Percentiles rank a stretch among this genome's conserved stretches.
Evolutionary conservation across 2,329 filamentous ascomycete species (phyloP).

Genomic region (Huntiella decipiens): DNA sequence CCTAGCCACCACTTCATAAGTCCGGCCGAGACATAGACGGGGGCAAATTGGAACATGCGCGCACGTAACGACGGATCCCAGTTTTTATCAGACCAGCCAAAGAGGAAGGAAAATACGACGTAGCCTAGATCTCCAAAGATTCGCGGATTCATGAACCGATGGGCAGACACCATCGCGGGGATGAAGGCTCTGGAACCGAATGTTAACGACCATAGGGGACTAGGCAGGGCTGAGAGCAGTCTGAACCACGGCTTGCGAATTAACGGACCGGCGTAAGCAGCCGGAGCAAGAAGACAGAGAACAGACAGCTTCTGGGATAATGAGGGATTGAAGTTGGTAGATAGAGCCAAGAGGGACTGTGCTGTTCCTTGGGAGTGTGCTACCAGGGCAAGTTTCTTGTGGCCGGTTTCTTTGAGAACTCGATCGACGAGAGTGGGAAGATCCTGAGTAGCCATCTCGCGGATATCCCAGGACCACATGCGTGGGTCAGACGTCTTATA

Average conservation of each 20-base stretch:
- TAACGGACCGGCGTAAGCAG: conserved; percentile 72
- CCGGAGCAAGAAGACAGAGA: conserved; percentile 79
- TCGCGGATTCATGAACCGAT: conserved; percentile 40
- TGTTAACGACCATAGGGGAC: conserved; percentile 54
- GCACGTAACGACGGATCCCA: conserved; percentile 68
- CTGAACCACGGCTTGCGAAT: conserved; percentile 81
- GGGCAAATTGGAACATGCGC: conserved; percentile 81
- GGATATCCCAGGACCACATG: conserved; percentile 95
- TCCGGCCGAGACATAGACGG: conserved; percentile 76
- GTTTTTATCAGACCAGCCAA: conserved; percentile 65
- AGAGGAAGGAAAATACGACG: conserved; percentile 73
- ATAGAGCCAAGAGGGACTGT: conserved; percentile 68
- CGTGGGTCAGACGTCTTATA: conserved; percentile 59
- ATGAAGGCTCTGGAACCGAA: conserved; percentile 93
- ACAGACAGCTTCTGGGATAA: conserved; percentile 67
- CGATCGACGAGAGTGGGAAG: conserved; percentile 63
- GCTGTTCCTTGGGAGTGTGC: conserved; percentile 86
- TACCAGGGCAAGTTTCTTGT: conserved; percentile 46
- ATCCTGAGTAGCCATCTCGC: conserved; percentile 83
- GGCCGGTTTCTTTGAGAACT: conserved; percentile 53
- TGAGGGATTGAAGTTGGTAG: conserved; percentile 76
- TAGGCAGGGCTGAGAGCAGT: conserved; percentile 45
- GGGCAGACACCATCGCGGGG: conserved; percentile 79
- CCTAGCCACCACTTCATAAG: conserved; percentile 95
- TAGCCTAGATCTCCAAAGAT: conserved; percentile 74